These are phyloP conservation scores for Pseudopithomyces chartarum DNA, from an alignment of 2,329 filamentous ascomycete genomes.

Conservation along the genomic window DNA sequence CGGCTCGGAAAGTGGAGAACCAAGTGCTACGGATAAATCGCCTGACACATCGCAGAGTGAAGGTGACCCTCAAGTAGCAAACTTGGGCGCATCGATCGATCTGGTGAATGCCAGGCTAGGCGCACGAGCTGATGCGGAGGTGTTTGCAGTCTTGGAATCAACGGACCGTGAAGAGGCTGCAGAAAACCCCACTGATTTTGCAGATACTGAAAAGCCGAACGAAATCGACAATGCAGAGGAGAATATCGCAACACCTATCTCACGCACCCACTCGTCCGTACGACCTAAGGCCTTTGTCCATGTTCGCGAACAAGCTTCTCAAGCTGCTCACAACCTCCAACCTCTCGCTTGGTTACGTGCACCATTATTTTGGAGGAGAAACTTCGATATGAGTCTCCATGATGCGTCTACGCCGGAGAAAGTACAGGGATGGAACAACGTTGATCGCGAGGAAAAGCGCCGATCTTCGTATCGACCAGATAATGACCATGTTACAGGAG, in stretches of 20 bases:
- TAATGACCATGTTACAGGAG: not conserved
- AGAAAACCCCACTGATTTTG: too few relatives aligned
- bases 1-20: not conserved
- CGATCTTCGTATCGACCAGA: not conserved
- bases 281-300: not conserved
- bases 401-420: not conserved
- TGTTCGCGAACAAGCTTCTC: not conserved
- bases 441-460: not conserved
- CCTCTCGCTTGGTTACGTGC: not conserved
- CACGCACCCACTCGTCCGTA: not conserved
- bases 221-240: not conserved
- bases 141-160: too few relatives aligned
- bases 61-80: too few relatives aligned
- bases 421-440: not conserved
- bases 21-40: not conserved
- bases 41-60: not conserved
- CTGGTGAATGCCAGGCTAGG: too few relatives aligned
- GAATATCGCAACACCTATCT: not conserved
- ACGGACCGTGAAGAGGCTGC: too few relatives aligned
- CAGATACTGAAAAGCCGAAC: not conserved
- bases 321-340: not conserved
- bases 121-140: too few relatives aligned
- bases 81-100: too few relatives aligned
- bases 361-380: constrained; percentile 5
- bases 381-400: not conserved